Evolutionary conservation across 2,329 filamentous ascomycete genomes (phyloP).

Genomic region (Rhexocercosporidium sp.): DNA sequence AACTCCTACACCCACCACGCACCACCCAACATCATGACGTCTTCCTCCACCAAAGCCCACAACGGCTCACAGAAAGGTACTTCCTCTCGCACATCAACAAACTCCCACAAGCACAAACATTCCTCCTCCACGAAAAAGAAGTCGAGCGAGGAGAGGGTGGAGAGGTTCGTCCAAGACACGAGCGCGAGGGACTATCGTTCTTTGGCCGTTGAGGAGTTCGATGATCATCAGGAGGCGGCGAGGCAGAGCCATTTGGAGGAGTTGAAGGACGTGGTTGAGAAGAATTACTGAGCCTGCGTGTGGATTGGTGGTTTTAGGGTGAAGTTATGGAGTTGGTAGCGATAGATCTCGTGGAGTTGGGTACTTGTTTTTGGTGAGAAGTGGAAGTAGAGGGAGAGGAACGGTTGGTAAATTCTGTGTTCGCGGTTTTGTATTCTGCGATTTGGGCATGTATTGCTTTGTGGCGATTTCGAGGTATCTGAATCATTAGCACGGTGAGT

Average conservation of each 20-base stretch:
- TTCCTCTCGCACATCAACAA: slow-evolving; percentile 1
- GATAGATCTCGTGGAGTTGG: neutral
- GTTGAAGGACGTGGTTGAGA: slow-evolving; percentile 18
- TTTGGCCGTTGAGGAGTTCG: slow-evolving; percentile 29
- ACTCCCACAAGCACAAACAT: slow-evolving; percentile 38
- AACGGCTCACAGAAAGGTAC: slow-evolving; percentile 16
- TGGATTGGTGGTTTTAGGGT: neutral
- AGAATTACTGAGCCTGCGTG: slow-evolving; percentile 12
- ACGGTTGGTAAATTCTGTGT: neutral
- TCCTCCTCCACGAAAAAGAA: neutral
- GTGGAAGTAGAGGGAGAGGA: neutral
- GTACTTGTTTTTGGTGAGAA: neutral
- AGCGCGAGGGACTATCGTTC: slow-evolving; percentile 29
- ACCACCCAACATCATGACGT: neutral
- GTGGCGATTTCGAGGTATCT: neutral
- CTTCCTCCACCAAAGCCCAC: slow-evolving; percentile 25
- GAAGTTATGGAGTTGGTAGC: neutral
- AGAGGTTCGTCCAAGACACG: slow-evolving; percentile 25
- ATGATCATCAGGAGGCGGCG: slow-evolving; percentile 26
- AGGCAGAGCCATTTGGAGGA: slow-evolving; percentile 13
- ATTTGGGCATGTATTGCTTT: neutral
- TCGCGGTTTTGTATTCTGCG: neutral
- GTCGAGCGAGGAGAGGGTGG: slow-evolving; percentile 4
- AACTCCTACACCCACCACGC: neutral
- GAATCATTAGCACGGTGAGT: neutral